phyloP scores from a whole-genome alignment of 192 early-diverging fungal genomes.

The Backusella luteola region DNA sequence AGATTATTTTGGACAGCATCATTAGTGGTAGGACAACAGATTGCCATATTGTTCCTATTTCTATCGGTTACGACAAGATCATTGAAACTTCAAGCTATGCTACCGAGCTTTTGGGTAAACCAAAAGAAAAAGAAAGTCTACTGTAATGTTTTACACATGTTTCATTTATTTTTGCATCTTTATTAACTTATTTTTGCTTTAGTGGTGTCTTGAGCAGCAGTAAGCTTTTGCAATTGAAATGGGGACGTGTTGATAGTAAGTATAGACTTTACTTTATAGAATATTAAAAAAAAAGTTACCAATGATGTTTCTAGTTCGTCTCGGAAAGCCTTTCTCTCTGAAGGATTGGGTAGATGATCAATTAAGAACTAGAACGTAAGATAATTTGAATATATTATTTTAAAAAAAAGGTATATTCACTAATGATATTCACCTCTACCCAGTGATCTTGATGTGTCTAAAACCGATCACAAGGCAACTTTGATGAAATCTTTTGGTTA shows the following conservation, averaged over 20 bases:
- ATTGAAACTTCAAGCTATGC: constrained; percentile 81
- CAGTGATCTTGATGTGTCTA: constrained; percentile 36
- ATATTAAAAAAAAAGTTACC: background rate
- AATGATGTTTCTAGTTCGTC: constrained; percentile 52
- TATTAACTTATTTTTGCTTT: background rate
- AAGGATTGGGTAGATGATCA: constrained; percentile 64
- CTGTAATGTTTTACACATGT: constrained; percentile 22
- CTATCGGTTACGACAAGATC: constrained; percentile 82
- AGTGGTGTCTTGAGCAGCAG: constrained; percentile 59
- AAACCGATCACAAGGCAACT: constrained; percentile 33
- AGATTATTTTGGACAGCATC: constrained; percentile 78
- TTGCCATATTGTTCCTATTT: constrained; percentile 75
- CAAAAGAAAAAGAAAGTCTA: constrained; percentile 79
- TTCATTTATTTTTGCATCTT: background rate
- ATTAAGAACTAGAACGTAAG: constrained; percentile 53
- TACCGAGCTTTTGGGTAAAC: constrained; percentile 75
- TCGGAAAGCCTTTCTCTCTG: constrained; percentile 74
- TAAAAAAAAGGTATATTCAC: background rate
- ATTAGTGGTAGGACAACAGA: constrained; percentile 58
- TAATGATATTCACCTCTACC: background rate
- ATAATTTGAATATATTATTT: background rate
- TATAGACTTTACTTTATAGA: background rate
- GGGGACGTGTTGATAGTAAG: constrained; percentile 78
- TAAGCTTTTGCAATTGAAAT: constrained; percentile 60
- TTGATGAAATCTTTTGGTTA: constrained; percentile 75